Evolutionary conservation across 176 grass and related monocot species (phyloP).

Genomic region (Elymus sibiricus): DNA sequence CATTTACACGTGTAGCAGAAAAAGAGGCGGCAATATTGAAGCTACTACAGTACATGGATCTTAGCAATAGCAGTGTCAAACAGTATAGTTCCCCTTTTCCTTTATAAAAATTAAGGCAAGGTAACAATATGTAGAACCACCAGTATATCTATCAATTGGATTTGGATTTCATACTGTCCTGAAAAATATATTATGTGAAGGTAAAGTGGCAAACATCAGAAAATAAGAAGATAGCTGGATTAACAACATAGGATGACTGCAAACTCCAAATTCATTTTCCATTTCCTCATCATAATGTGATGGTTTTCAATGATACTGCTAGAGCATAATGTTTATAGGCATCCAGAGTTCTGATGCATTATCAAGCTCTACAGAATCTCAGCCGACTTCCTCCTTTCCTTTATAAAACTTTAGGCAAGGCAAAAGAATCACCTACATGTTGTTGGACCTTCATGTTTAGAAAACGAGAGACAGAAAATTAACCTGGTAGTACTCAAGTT

Average conservation of each 20-base stretch:
- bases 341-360: background rate
- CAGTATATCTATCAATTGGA: constrained; percentile 88
- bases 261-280: too few relatives aligned
- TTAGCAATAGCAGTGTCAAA: too few relatives aligned
- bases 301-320: background rate
- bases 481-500: background rate
- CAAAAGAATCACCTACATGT: too few relatives aligned
- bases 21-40: too few relatives aligned
- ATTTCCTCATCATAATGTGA: too few relatives aligned
- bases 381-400: background rate
- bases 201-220: constrained; percentile 5
- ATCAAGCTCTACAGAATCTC: background rate
- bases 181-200: constrained; percentile 22
- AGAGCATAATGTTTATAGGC: background rate
- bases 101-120: too few relatives aligned
- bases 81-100: too few relatives aligned
- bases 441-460: background rate
- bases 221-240: constrained; percentile 14
- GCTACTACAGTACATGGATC: too few relatives aligned
- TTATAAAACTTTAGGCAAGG: background rate
- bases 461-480: background rate
- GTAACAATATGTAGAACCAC: constrained; percentile 81
- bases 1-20: too few relatives aligned
- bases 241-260: background rate
- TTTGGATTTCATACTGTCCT: constrained; percentile 90